A percentile compares a stretch with the other conserved stretches of the same genome.
These are phyloP conservation scores for Ligustrum vulgare DNA, from an alignment of 257 asterid genomes.

Conservation along the genomic window DNA sequence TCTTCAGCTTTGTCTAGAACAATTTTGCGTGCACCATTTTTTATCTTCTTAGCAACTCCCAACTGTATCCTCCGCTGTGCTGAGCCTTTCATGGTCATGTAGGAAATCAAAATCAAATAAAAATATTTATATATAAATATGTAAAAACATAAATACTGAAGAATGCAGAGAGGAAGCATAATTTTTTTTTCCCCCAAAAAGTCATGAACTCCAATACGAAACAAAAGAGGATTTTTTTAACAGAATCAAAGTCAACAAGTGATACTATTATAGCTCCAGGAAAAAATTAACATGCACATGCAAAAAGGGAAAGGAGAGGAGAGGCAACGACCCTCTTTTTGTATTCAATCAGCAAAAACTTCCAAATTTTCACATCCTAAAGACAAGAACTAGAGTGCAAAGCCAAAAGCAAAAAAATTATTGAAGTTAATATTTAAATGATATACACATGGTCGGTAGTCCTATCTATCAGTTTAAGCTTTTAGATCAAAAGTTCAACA, in stretches of 20 bases:
- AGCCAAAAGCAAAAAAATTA: not conserved
- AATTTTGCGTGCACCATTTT: conserved; percentile 89
- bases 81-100: conserved; percentile 41
- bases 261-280: not conserved
- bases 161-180: not conserved
- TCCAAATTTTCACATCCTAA: not conserved
- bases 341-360: not conserved
- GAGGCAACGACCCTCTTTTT: not conserved
- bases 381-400: not conserved
- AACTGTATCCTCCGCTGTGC: conserved; percentile 69
- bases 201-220: not conserved
- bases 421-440: not conserved
- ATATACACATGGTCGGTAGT: not conserved
- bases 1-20: conserved; percentile 98
- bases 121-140: conserved; percentile 1
- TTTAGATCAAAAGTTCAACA: not conserved
- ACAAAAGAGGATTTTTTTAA: not conserved
- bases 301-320: not conserved
- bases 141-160: not conserved
- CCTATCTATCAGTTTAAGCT: not conserved
- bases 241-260: not conserved
- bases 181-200: not conserved
- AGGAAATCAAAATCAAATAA: conserved; percentile 24
- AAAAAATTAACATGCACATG: not conserved
- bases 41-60: conserved; percentile 92